Evolutionary conservation across 257 asterid species (phyloP).

Genomic region (Solanum tarapatanum): DNA sequence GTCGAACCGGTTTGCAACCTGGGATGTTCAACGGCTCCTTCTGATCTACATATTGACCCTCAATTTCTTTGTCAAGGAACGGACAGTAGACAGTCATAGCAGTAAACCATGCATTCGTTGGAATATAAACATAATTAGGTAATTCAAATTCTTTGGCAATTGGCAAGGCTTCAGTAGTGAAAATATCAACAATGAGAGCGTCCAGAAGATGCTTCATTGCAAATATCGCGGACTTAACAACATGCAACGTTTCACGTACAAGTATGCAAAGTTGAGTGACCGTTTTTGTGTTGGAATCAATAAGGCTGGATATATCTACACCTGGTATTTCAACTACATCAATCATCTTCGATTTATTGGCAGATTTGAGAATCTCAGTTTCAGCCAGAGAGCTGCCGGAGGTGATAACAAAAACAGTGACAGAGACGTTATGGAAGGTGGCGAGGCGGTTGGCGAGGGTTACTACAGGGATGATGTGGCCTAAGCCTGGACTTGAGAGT

Average conservation of each 20-base stretch:
- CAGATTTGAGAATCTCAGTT: conserved; percentile 15
- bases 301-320: not conserved
- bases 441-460: conserved; percentile 49
- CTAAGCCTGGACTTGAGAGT: conserved; percentile 61
- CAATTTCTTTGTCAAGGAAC: conserved; percentile 35
- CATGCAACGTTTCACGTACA: conserved; percentile 34
- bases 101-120: conserved; percentile 42
- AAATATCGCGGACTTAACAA: conserved; percentile 29
- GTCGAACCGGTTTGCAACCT: conserved; percentile 58
- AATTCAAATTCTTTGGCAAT: conserved; percentile 38
- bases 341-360: not conserved
- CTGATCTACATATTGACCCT: conserved; percentile 40
- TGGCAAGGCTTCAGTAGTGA: conserved; percentile 29
- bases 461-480: conserved; percentile 51
- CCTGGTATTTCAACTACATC: conserved; percentile 32
- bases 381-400: conserved; percentile 21
- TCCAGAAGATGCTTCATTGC: conserved; percentile 31
- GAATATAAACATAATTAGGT: conserved; percentile 36
- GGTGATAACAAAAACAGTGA: conserved; percentile 22
- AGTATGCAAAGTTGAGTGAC: not conserved
- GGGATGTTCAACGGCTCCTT: conserved; percentile 27
- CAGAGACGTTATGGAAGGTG: conserved; percentile 25
- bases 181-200: conserved; percentile 43
- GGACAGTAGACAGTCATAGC: conserved; percentile 34
- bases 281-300: not conserved